These are phyloP conservation scores for Biscogniauxia marginata DNA, from an alignment of 2,329 filamentous ascomycete genomes.

Conservation along the genomic window DNA sequence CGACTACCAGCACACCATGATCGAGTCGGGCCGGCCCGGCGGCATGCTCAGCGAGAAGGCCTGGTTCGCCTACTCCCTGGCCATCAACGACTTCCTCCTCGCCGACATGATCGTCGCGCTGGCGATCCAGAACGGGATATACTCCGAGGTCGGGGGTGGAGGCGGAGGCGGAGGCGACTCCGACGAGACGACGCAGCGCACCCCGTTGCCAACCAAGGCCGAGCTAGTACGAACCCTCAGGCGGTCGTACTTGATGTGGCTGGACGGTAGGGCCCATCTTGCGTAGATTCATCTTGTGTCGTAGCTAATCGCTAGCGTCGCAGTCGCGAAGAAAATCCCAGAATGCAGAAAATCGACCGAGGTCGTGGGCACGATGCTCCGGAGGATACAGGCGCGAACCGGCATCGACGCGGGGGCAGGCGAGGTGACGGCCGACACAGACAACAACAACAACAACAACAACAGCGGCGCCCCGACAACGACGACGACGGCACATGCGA, in stretches of 20 bases:
- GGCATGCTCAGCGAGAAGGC: slow-evolving; percentile 50
- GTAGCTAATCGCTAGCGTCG: neutral
- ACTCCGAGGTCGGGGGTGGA: slow-evolving; percentile 38
- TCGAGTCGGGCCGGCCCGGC: slow-evolving; percentile 51
- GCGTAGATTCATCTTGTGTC: too few species aligned
- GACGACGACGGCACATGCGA: neutral
- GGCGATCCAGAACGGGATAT: slow-evolving; percentile 43
- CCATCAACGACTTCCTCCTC: slow-evolving; percentile 60
- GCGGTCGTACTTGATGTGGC: slow-evolving; percentile 46
- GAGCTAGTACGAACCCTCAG: slow-evolving; percentile 41
- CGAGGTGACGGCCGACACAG: slow-evolving; percentile 1
- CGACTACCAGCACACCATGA: slow-evolving; percentile 46
- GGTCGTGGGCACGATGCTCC: slow-evolving; percentile 46
- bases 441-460: neutral
- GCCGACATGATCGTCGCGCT: slow-evolving; percentile 61
- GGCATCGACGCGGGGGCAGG: slow-evolving; percentile 9
- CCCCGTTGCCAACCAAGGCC: slow-evolving; percentile 35
- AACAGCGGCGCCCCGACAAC: slow-evolving; percentile 1
- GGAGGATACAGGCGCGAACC: slow-evolving; percentile 36
- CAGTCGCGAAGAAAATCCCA: slow-evolving; percentile 34
- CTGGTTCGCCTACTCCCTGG: slow-evolving; percentile 58
- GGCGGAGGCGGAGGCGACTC: slow-evolving; percentile 28
- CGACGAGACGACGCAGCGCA: slow-evolving; percentile 36
- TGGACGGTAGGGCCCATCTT: slow-evolving; percentile 12
- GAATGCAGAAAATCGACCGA: slow-evolving; percentile 47